These are phyloP conservation scores for Leishmania tropica DNA, from an alignment of 208 protist species.

Conservation along the genomic window DNA sequence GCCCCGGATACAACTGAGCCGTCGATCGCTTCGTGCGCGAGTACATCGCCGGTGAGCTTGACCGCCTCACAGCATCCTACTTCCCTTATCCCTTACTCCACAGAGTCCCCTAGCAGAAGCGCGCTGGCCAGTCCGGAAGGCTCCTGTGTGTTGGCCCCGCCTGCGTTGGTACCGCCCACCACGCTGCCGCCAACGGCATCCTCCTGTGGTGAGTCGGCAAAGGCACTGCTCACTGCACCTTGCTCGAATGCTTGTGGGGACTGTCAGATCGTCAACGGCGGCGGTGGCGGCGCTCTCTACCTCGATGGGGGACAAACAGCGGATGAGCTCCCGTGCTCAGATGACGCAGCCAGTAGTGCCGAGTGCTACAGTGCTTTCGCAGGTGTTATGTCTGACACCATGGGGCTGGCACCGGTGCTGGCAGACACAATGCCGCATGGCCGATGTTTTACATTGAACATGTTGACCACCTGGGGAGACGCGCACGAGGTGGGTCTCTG, in stretches of 20 bases:
- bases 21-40: background rate
- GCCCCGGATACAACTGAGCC: background rate
- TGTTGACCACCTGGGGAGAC: constrained; percentile 91
- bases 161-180: background rate
- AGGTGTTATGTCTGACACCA: background rate
- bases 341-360: background rate
- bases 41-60: background rate
- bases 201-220: background rate
- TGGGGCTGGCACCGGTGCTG: constrained; percentile 37
- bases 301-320: background rate
- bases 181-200: background rate
- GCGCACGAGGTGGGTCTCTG: constrained; percentile 87
- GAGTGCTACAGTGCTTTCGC: too few relatives aligned
- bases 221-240: background rate
- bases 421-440: constrained; percentile 52
- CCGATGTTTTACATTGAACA: constrained; percentile 61
- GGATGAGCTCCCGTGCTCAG: background rate
- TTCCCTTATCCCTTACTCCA: background rate
- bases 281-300: background rate
- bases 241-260: background rate
- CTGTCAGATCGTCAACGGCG: background rate
- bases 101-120: background rate
- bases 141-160: background rate
- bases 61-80: background rate
- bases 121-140: background rate